These are phyloP conservation scores for Debaryomycetaceae sp. DNA, from an alignment of 1,139 yeast species.

Conservation along the genomic window DNA sequence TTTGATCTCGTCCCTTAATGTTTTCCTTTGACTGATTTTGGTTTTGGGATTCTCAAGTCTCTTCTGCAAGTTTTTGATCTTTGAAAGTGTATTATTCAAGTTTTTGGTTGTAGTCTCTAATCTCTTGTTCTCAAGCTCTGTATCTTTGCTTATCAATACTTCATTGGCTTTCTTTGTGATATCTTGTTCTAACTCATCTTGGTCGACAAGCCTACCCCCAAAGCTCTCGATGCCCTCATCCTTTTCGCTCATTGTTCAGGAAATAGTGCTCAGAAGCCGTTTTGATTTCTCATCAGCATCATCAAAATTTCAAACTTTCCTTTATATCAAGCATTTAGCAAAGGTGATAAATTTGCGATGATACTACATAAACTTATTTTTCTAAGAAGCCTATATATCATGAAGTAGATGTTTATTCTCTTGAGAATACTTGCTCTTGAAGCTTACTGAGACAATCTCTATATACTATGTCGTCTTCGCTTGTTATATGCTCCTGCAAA, in stretches of 20 bases:
- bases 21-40: constrained; percentile 63
- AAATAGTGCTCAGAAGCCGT: background rate
- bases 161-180: constrained; percentile 70
- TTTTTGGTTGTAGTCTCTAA: constrained; percentile 59
- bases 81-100: constrained; percentile 38
- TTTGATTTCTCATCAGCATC: no score
- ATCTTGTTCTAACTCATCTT: constrained; percentile 65
- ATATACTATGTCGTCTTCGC: constrained; percentile 25
- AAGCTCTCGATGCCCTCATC: constrained; percentile 18
- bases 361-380: no score
- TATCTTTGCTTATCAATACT: constrained; percentile 57
- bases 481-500: constrained; percentile 16
- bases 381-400: no score
- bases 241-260: constrained; percentile 9
- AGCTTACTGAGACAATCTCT: constrained; percentile 21
- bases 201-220: constrained; percentile 59
- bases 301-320: no score
- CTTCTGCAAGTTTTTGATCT: constrained; percentile 44
- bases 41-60: constrained; percentile 52
- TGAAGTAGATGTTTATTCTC: no score
- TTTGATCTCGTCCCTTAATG: constrained; percentile 52
- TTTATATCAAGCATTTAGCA: no score
- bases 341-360: no score
- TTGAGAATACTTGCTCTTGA: constrained; percentile 14
- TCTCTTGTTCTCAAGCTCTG: constrained; percentile 72